Percentiles rank a stretch among this genome's conserved stretches.
Conservation (phyloP, 2,329 filamentous ascomycete species). For the Lachnellula suecica region DNA sequence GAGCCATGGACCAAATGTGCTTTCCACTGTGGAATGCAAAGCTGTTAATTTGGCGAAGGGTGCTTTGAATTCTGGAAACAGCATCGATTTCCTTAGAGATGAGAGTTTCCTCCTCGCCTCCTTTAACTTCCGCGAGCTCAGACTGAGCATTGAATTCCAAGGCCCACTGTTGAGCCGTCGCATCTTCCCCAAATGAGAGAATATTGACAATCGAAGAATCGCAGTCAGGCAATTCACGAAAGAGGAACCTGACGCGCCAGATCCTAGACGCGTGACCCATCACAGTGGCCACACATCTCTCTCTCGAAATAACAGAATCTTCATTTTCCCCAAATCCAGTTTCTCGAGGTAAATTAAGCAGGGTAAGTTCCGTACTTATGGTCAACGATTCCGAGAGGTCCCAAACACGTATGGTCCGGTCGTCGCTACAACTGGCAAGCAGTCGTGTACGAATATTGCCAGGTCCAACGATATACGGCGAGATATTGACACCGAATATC, state of each 20-base stretch:
- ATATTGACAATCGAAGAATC: conserved; percentile 44
- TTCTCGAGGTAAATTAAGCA: conserved; percentile 38
- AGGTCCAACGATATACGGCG: conserved; percentile 46
- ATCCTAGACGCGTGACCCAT: conserved; percentile 91
- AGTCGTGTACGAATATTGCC: conserved; percentile 51
- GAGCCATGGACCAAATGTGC: conserved; percentile 79
- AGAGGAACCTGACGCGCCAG: conserved; percentile 76
- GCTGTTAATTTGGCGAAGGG: conserved; percentile 52
- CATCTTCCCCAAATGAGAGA: conserved; percentile 84
- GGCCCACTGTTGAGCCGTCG: conserved; percentile 70
- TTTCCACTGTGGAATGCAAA: conserved; percentile 77
- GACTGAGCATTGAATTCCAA: conserved; percentile 15
- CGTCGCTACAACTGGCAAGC: conserved; percentile 92
- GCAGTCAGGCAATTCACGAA: background rate
- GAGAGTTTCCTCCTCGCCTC: background rate
- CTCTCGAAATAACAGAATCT: conserved; percentile 31
- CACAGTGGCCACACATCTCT: conserved; percentile 61
- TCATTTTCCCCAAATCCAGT: conserved; percentile 60
- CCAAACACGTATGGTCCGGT: conserved; percentile 87
- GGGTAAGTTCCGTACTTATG: background rate
- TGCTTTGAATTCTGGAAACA: conserved; percentile 12
- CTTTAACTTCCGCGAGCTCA: background rate
- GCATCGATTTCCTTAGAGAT: background rate
- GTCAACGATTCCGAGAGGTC: conserved; percentile 50
- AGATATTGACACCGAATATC: conserved; percentile 86